phyloP scores from a whole-genome alignment of 2,329 filamentous ascomycete genomes.

The Lecanoromycetidae sp. region DNA sequence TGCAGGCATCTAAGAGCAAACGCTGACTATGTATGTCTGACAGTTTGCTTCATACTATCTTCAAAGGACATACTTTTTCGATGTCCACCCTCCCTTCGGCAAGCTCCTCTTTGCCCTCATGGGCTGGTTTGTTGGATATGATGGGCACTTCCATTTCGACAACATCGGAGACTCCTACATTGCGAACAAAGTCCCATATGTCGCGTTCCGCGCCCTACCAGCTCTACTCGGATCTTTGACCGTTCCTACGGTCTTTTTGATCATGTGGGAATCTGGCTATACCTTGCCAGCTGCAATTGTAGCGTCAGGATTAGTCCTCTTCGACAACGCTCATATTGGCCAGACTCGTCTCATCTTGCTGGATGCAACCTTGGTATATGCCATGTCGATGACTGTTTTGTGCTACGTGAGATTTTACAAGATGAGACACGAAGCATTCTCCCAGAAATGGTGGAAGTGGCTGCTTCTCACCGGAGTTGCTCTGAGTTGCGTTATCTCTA shows the following conservation, averaged over 20 bases:
- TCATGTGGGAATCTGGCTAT: conserved; percentile 99
- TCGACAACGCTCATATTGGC: conserved; percentile 95
- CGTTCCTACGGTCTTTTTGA: conserved; percentile 84
- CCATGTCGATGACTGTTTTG: conserved; percentile 89
- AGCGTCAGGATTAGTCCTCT: conserved; percentile 72
- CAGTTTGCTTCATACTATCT: conserved; percentile 61
- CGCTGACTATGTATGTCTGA: neutral
- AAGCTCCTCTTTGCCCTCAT: conserved; percentile 96
- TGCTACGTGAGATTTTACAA: conserved; percentile 98
- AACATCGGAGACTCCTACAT: conserved; percentile 99
- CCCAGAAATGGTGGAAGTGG: conserved; percentile 99
- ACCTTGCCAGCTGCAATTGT: conserved; percentile 84
- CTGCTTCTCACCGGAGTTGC: conserved; percentile 86
- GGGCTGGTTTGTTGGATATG: conserved; percentile 94
- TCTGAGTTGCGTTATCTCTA: conserved; percentile 94
- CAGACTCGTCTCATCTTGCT: conserved; percentile 92
- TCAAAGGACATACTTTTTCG: conserved; percentile 97
- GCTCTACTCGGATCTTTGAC: conserved; percentile 85
- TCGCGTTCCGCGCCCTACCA: conserved; percentile 87
- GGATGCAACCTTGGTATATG: conserved; percentile 84
- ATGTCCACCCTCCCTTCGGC: conserved; percentile 94
- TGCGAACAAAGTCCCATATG: conserved; percentile 90
- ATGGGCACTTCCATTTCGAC: conserved; percentile 94
- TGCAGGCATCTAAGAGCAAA: neutral
- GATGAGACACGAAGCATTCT: conserved; percentile 75